Base-by-base conservation (phyloP, 108 stramenopile genomes). In the Fistulifera pelliculosa region DNA sequence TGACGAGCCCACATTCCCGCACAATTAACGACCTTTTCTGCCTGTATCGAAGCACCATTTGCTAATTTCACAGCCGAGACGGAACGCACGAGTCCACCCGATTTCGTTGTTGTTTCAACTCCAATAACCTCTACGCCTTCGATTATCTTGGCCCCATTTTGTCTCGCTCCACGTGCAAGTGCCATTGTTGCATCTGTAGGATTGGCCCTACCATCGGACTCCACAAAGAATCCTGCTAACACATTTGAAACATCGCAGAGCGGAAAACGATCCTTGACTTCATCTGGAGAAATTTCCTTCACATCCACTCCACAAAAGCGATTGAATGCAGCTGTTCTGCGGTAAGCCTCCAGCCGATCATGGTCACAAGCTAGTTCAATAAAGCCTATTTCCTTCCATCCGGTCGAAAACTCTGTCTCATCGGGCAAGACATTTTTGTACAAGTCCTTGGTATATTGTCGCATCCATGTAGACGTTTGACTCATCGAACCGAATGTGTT, bases 1-100 rank as follows among this genome's bases (percentile, higher is more conserved):
- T 85, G 76, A 24, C 83, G 50, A 12, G 83, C 81, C 87, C 87
- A 90, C 87, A 90, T 85, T 12, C 87, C 87, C 14, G 76, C 76
- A 45, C 77, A 78, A 68, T 90, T 90, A 11, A 82, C 81, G 10
- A 90, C 87, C 1, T 60, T 49, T 47, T 71, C 67, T 12, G 78
- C 63, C 38, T 52, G 11, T 25, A 90, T 74, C 2, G 43, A 51
- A n/a, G 45, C 57, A 17, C 67, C 77, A 47, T 38, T 26, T 17
- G 38, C 16, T 1, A 74, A 8, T 6, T 4, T 40, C 2, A 88
- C 80, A n/a, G 79, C 79, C 0, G 64, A 52, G 15, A 83, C 80
- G 12, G 27, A 11, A 15, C 66, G 70, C 1, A 52, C 2, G 10
- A 43, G 25, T 19, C 45, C 52, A 18, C 35, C 55, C 1, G 25